Evolutionary conservation across 1,284 basidiomycete genomes (phyloP).

Genomic region (Golubevia sp.): DNA sequence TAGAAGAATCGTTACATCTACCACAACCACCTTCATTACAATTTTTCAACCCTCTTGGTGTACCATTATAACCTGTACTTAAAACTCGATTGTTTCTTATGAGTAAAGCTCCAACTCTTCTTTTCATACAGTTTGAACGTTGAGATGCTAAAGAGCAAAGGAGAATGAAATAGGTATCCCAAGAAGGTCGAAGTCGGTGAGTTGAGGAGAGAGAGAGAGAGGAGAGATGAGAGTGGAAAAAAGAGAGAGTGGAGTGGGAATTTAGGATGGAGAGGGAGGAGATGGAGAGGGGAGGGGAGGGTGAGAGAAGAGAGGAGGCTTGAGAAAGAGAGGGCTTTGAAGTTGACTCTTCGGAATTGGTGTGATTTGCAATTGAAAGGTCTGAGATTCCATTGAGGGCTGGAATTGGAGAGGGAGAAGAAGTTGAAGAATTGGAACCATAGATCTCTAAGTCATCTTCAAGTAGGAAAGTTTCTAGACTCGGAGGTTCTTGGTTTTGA

Average conservation of each 20-base stretch:
- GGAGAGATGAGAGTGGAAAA: slow-evolving; percentile 69
- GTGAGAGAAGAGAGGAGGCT: slow-evolving; percentile 7
- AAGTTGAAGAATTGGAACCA: neutral
- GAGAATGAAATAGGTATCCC: slow-evolving; percentile 59
- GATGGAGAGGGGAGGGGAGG: slow-evolving; percentile 23
- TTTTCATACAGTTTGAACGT: slow-evolving; percentile 75
- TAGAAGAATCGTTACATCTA: slow-evolving; percentile 52
- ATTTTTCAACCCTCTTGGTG: slow-evolving; percentile 76
- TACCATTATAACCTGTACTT: slow-evolving; percentile 98
- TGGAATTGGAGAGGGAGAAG: neutral
- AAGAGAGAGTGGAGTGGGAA: slow-evolving; percentile 67
- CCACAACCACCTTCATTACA: slow-evolving; percentile 60
- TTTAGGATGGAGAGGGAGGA: slow-evolving; percentile 76
- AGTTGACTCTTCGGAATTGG: neutral
- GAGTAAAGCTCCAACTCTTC: slow-evolving; percentile 88
- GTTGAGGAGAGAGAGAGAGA: slow-evolving; percentile 79
- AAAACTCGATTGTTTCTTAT: slow-evolving; percentile 82
- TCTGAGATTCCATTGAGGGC: neutral
- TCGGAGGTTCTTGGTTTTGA: neutral
- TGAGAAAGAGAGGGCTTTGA: neutral
- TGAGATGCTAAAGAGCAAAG: slow-evolving; percentile 53
- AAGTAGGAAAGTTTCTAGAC: neutral
- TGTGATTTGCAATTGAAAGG: neutral
- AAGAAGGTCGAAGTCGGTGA: slow-evolving; percentile 71
- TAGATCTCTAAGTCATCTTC: neutral